Evolutionary conservation across 148 eudicot species (phyloP), one percentile per base, ranked within the genome.

Genomic region (Talinum fruticosum): DNA sequence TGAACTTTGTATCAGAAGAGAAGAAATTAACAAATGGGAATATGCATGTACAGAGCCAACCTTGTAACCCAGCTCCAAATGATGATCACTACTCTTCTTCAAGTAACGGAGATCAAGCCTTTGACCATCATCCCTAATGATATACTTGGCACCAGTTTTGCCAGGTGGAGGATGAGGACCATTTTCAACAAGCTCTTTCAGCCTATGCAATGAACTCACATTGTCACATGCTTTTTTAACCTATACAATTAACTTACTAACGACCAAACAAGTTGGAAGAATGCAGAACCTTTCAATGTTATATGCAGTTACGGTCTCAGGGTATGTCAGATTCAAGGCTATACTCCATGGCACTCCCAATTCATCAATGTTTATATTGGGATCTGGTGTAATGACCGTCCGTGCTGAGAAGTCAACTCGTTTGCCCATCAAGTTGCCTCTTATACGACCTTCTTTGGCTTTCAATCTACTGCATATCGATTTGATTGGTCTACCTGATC

Each of bases 81-180:
- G 99, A 79, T 91, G 94, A 85, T 96, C 99, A 79, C 97, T 93
- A 84, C 99, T 96, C 84, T 93, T 96, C 85, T 93, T 96, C 84
- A 96, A 81, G 74, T 91, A 96, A 24, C 99, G 97, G 29, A 96
- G 99, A 89, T 96, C 99, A 84, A 96, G 97, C 90, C 99, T 88
- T 83, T 96, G 99, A 24, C 99, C 99, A 73, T 96, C 99, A 85
- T 96, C 99, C 83, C 99, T 89, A 38, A 96, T 96, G 23, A 96
- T 93, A 79, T 96, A 96, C 81, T 90, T 96, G 74, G 99, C 99
- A 73, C 99, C 99, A 49, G 99, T 96, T 89, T 96, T 96, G 23
- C 99, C 99, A 67, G 97, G 97, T 28, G 99, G 99, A 36, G 99
- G 99, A 83, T 96, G 97, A 66, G 98, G 99, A n/a, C 99, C 99